Percentiles rank a stretch among this genome's conserved stretches.
phyloP scores from a whole-genome alignment of 163 green algal species.

The Scenedesmus sp. region DNA sequence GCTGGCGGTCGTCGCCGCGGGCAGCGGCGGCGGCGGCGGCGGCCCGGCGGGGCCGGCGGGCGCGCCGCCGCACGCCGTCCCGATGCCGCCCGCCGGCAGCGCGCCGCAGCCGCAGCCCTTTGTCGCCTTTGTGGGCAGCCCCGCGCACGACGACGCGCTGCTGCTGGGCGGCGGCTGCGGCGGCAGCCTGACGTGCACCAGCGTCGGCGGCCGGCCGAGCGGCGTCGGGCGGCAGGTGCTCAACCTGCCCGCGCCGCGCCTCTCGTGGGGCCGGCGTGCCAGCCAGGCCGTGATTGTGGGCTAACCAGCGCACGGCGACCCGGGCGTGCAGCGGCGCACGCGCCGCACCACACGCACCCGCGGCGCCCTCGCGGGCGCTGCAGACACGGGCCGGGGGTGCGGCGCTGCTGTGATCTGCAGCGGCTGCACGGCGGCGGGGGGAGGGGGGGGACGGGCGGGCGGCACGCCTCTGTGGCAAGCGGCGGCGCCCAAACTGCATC shows the following conservation, averaged over 20 bases:
- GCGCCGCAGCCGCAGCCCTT: neutral
- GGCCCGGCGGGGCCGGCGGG: neutral
- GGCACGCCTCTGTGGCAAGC: too few relatives aligned
- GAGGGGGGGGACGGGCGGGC: too few relatives aligned
- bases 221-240: conserved; percentile 30
- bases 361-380: too few relatives aligned
- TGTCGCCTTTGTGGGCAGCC: neutral
- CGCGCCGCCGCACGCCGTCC: neutral
- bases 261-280: conserved; percentile 19
- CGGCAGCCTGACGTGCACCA: neutral
- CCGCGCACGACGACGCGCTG: neutral
- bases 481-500: too few relatives aligned
- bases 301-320: too few relatives aligned
- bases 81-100: neutral
- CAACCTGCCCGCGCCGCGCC: conserved; percentile 34
- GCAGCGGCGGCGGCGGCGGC: neutral
- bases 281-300: conserved; percentile 25
- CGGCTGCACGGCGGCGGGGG: too few relatives aligned
- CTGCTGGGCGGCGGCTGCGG: neutral
- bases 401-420: too few relatives aligned
- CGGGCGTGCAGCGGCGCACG: too few relatives aligned
- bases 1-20: neutral
- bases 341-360: too few relatives aligned
- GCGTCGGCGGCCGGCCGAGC: neutral
- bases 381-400: too few relatives aligned